Evolutionary conservation across 225 moss, liverwort and hornwort species (phyloP), one percentile per base, ranked within the genome.

Genomic region (Climacium dendroides): DNA sequence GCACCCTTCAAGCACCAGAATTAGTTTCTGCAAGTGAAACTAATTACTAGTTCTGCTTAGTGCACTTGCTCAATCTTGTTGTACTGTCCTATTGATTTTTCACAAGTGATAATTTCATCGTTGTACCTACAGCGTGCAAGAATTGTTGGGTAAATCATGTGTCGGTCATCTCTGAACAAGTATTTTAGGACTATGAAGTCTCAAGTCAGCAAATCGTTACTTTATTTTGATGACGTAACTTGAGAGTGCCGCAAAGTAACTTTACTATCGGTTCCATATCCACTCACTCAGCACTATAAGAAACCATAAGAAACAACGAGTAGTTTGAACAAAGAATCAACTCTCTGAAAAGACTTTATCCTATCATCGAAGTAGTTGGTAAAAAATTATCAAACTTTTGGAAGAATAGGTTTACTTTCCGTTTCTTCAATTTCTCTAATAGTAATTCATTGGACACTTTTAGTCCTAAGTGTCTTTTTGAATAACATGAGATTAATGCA

Each of bases 331-430:
- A 19, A 34, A 52, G 20, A 52, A 52, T 19, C 48, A 48, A 11
- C 2, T 52, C 2, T 3, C 0, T 8, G 0, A 1, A 50, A 74
- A 20, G 50, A 50, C 7, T 20, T 74, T 22, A 5, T 3, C 52
- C 22, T 50, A 4, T 32, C 7, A 22, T 1, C 28, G 22, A 20
- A 20, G 3, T 32, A 20, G 6, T 20, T 34, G 3, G 5, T 75
- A 0, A 20, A 34, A 52, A 22, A 52, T 8, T 3, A 52, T 34
- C 0, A 12, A 0, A 20, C 50, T 50, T 20, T 50, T 50, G 0
- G 3, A 75, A 52, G 2, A 23, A 22, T 34, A 75, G 8, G 11
- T 23, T 75, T 2, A 35, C 3, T 75, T 2, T 52, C 0, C 1
- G 0, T 13, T 23, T 75, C 35, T 52, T 75, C 23, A 8, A 14